phyloP scores from a whole-genome alignment of 371 early-diverging fungal genomes.

The Rhizopus sp. region DNA sequence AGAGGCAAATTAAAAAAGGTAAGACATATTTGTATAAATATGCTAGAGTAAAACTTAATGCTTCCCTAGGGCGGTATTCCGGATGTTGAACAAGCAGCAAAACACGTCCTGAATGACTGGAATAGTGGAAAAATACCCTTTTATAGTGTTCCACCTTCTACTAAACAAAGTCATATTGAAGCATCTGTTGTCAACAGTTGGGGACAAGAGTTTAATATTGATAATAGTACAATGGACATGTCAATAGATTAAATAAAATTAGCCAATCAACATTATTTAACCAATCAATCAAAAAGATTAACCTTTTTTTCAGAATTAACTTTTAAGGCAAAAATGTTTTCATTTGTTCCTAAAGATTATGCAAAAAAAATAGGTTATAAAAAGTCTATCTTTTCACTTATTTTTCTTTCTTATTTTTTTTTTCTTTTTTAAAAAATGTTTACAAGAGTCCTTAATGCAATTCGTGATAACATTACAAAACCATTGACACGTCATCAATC shows the following conservation, averaged over 20 bases:
- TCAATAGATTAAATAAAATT: constrained; percentile 1
- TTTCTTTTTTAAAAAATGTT: constrained; percentile 18
- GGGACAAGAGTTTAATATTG: constrained; percentile 75
- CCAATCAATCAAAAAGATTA: not conserved
- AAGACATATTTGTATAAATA: constrained; percentile 17
- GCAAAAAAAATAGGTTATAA: not conserved
- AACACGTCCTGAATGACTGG: constrained; percentile 93
- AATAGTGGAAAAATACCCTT: constrained; percentile 94
- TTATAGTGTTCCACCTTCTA: constrained; percentile 86
- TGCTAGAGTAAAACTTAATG: not conserved
- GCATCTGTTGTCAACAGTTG: constrained; percentile 75
- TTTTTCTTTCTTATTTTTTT: constrained; percentile 7
- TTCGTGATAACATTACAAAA: constrained; percentile 12
- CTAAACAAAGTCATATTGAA: constrained; percentile 48
- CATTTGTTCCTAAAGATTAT: constrained; percentile 4
- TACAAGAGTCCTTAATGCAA: constrained; percentile 17
- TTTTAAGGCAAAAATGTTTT: constrained; percentile 39
- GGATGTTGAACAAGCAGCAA: constrained; percentile 85
- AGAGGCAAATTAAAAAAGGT: constrained; percentile 81
- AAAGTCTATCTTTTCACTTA: not conserved
- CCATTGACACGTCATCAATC: not conserved
- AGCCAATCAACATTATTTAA: not conserved
- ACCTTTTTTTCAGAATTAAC: not conserved
- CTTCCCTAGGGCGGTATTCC: constrained; percentile 84
- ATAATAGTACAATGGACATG: not conserved